These are phyloP conservation scores for Biancaea sappan DNA, from an alignment of 306 rosid species.

Conservation along the genomic window DNA sequence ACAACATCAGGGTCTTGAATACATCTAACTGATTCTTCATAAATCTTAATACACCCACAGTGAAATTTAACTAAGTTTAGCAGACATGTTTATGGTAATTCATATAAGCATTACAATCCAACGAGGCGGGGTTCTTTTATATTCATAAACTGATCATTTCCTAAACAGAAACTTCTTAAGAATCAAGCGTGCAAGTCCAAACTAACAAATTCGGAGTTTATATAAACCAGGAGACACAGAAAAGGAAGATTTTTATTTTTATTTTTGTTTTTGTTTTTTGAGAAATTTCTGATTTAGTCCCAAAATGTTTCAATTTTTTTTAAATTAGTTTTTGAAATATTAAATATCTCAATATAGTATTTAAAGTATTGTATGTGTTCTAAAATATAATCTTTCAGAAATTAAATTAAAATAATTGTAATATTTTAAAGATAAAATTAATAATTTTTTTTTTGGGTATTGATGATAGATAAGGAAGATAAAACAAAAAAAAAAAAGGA, in stretches of 20 bases:
- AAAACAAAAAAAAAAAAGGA: too few species aligned
- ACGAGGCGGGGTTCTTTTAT: not conserved
- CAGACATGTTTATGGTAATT: not conserved
- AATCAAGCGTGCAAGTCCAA: not conserved
- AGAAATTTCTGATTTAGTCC: too few species aligned
- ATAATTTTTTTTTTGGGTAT: too few species aligned
- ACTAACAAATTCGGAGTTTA: not conserved
- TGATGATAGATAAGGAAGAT: too few species aligned
- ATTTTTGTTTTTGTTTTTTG: too few species aligned
- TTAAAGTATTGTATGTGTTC: too few species aligned
- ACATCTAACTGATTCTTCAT: not conserved
- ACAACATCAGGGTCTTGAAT: not conserved
- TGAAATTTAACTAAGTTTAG: not conserved
- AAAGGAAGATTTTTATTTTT: not conserved
- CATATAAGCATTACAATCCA: not conserved
- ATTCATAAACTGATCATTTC: not conserved
- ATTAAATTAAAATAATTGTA: too few species aligned
- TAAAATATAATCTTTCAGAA: too few species aligned
- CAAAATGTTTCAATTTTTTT: too few species aligned
- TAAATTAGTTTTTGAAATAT: too few species aligned
- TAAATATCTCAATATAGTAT: too few species aligned
- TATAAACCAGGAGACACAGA: not conserved
- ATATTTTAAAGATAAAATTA: too few species aligned
- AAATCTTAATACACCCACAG: not conserved
- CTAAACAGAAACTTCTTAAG: not conserved